Percentiles rank a stretch among this genome's conserved stretches.
phyloP scores from a whole-genome alignment of 495 filamentous ascomycete genomes.

The Entonaema liquescens region DNA sequence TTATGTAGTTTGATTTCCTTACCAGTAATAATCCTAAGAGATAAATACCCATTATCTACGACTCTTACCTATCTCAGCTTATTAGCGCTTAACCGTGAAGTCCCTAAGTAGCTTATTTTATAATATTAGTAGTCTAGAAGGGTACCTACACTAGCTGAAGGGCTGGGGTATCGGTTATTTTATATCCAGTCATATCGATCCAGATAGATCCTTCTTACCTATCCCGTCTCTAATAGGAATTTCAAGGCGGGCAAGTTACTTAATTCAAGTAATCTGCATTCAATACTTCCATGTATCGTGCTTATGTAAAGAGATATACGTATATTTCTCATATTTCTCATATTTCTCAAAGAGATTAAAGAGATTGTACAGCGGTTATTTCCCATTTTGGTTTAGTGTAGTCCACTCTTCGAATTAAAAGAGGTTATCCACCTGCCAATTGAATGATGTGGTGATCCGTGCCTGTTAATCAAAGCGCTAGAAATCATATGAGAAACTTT shows the following conservation, averaged over 20 bases:
- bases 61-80: neutral
- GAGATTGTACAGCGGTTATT: conserved; percentile 8
- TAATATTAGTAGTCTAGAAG: neutral
- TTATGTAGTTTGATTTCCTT: no score
- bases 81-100: neutral
- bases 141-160: neutral
- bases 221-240: neutral
- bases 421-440: conserved; percentile 19
- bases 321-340: neutral
- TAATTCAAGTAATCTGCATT: neutral
- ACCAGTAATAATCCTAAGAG: neutral
- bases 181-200: neutral
- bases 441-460: conserved; percentile 26
- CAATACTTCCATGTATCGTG: neutral
- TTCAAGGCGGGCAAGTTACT: neutral
- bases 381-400: conserved; percentile 22
- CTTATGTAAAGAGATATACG: neutral
- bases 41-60: no score
- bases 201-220: neutral
- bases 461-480: conserved; percentile 37
- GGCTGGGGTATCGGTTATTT: neutral
- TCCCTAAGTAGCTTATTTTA: neutral
- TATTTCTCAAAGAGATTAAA: no score
- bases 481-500: conserved; percentile 38
- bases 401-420: conserved; percentile 31